Evolutionary conservation across 2,329 filamentous ascomycete genomes (phyloP), one percentile per base, ranked within the genome.

Genomic region (Penicillium fuscoglaucum): DNA sequence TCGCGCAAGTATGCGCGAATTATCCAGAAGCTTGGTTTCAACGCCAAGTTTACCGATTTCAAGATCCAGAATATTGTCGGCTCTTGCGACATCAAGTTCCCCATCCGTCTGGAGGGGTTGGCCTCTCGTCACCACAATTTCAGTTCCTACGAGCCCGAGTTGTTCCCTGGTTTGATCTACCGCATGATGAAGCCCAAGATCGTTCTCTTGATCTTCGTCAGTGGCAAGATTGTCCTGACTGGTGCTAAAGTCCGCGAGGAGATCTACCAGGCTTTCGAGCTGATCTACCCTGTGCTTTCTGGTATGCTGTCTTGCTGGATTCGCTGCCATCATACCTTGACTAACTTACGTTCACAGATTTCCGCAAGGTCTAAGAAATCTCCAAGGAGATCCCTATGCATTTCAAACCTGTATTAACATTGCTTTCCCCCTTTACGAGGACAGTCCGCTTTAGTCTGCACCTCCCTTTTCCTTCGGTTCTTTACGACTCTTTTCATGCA

Each of bases 161-260:
- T 99, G 76, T 99, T 98, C 85, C 95, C 95, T 72, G 95, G 95
- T 86, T 88, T 99, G 52, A 99, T 99, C 80, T 99, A 99, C 81
- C 92, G 95, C 76, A 99, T 99, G 95, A 97, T 98, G 84, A 98
- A 98, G 84, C 95, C 95, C 21, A 98, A 98, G 87, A 96, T 98
- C 68, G 93, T 98, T 54, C 87, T 98, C 28, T 82, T 98, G 73
- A 97, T 99, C 78, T 98, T 98, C 81, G 93, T 98, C 71, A 95
- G 90, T 72, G 95, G 93, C 73, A 98, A 98, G 85, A 98, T 98
- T 62, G 95, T 98, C 71, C 84, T 98, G 74, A 98, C 95, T 43
- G 95, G 95, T 72, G 95, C 95, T 67, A 98, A 99, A 76, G 93
- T 98, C 65, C 90, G 95, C 69, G 95, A 99, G 79, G 95, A 98